Evolutionary conservation across 306 rosid genomes (phyloP).

Genomic region (Begonia peltatifolia): DNA sequence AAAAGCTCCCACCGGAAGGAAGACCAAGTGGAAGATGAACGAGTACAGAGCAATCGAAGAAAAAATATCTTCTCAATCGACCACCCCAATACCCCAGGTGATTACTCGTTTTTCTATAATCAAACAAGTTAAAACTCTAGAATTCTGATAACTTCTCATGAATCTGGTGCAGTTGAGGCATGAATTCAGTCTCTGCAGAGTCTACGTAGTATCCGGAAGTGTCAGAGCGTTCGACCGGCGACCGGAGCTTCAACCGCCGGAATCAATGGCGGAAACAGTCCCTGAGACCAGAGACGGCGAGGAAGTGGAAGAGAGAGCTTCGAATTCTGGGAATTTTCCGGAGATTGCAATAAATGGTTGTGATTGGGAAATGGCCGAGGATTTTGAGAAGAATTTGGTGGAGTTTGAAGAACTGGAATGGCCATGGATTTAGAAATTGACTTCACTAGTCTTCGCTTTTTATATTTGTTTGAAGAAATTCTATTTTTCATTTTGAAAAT

Average conservation of each 20-base stretch:
- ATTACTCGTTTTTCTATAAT: background rate
- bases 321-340: too few species aligned
- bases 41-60: conserved; percentile 62
- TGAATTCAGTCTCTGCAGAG: conserved; percentile 76
- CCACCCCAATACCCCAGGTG: background rate
- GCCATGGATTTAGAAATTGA: too few species aligned
- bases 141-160: background rate
- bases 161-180: conserved; percentile 39
- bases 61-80: conserved; percentile 8
- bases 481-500: too few species aligned
- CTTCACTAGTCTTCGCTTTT: too few species aligned
- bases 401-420: too few species aligned
- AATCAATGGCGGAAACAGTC: too few species aligned
- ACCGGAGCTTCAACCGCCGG: conserved; percentile 12
- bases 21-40: conserved; percentile 88
- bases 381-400: too few species aligned
- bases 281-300: too few species aligned
- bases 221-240: conserved; percentile 75
- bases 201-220: conserved; percentile 65
- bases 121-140: background rate
- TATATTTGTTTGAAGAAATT: too few species aligned
- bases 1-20: conserved; percentile 68
- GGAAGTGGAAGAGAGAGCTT: too few species aligned
- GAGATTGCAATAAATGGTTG: too few species aligned
- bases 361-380: too few species aligned